Evolutionary conservation across 495 filamentous ascomycete species (phyloP), one percentile per base, ranked within the genome.

Genomic region (Penicillium daleae): DNA sequence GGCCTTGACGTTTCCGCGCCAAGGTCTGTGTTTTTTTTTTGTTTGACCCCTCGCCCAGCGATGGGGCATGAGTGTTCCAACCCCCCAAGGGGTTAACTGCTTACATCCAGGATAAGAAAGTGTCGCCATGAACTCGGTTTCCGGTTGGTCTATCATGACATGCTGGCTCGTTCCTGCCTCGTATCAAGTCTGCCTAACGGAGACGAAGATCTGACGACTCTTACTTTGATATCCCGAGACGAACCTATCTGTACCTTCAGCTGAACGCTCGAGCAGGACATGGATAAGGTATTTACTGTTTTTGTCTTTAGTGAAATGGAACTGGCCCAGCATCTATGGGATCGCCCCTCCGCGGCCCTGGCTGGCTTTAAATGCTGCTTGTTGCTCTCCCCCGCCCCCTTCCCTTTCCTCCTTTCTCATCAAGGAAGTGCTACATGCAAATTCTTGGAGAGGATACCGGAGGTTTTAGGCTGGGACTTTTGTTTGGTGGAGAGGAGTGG

Each of bases 381-480:
- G 44, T 4, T 52, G 29, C 24, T 59, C 39, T 57, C 56, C 46
- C 61, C 61, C 21, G 49, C 62, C 60, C 60, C 61, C 49, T 48
- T 69, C 62, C 61, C 56, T 50, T 62, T 69, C 68, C 66, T 69
- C 57, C 63, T 66, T 80, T 78, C 78, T 81, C 78, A 81, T 61
- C 70, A 74, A 74, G 68, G 60, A 60, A 63, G 55, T 75, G 73
- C 76, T 81, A 77, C 60, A 80, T 64, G 77, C 72, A 74, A 56
- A 59, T 74, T 71, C 64, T 81, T 76, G 72, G 77, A 78, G 78
- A 81, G 77, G 78, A 79, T 63, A n/a, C 53, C 15, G 40, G 35
- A 44, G 21, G 21, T 49, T 51, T 1, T 6, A 56, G 19, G 60
- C 27, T 54, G 17, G 44, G n/a, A 24, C 17, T 27, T 26, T 49